Evolutionary conservation across 352 stramenopile species (phyloP), one percentile per base, ranked within the genome.

Genomic region (Blastocystis sp.): DNA sequence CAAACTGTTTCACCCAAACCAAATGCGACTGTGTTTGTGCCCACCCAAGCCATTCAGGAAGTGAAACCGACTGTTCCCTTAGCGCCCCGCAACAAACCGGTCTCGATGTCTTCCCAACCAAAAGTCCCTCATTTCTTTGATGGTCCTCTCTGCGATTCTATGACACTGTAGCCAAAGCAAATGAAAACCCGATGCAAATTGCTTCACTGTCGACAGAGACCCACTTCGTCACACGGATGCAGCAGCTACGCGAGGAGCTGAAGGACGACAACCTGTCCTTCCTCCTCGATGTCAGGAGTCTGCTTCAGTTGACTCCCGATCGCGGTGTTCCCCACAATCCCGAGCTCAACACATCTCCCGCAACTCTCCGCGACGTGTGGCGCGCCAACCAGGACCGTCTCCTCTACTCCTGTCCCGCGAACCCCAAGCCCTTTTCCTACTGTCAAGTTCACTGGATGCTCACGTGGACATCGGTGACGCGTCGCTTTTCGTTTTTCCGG

Each of bases 401-500:
- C 16, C 42, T 49, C 32, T 51, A 75, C 46, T 3, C 21, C 21
- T 75, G 63, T 29, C 24, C 34, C n/a, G 29, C 44, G 63, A 6
- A 75, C 42, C 21, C 29, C 16, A n/a, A 49, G 4, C 16, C 21
- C 21, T 75, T 49, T 46, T 49, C 63, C 6, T 75, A 49, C 40
- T 81, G 69, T 51, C 69, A 81, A 27, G 9, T 34, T 21, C 69
- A 64, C n/a, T 81, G 49, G 44, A 34, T 44, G 29, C 27, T 81
- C 21, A 36, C 69, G 11, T 81, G 69, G 69, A 27, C 61, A 21
- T 81, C 69, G 1, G 36, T 7, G 9, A 44, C 69, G 18, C 27
- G 24, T 18, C 46, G 63, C 7, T 81, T 81, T 29, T 65, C 46
- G 4, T 32, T 32, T 27, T 81, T 44, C 24, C 8, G 18, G 9